A percentile compares a stretch with the other conserved stretches of the same genome.
phyloP scores from a whole-genome alignment of 1,284 basidiomycete genomes.

The Malassezia arunalokei region DNA sequence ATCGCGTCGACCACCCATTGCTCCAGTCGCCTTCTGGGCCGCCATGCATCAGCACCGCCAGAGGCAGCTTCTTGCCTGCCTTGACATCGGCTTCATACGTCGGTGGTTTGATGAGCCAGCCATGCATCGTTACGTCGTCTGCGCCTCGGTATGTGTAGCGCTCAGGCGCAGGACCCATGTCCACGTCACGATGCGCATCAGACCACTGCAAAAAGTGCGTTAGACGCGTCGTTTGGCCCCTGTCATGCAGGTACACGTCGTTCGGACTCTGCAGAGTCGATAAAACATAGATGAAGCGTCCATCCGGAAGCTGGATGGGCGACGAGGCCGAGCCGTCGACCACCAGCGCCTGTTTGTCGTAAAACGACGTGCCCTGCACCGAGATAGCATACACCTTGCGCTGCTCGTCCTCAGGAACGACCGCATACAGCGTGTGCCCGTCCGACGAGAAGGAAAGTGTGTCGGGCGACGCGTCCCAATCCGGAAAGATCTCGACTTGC shows the following conservation, averaged over 20 bases:
- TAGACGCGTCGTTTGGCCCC: neutral
- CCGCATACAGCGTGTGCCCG: slow-evolving; percentile 9
- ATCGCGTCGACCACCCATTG: slow-evolving; percentile 28
- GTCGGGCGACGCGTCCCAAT: slow-evolving; percentile 27
- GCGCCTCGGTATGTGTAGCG: slow-evolving; percentile 19
- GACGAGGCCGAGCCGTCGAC: slow-evolving; percentile 3
- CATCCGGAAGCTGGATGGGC: slow-evolving; percentile 8
- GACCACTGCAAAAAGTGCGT: slow-evolving; percentile 13
- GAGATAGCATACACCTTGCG: slow-evolving; percentile 12
- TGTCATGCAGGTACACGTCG: slow-evolving; percentile 15
- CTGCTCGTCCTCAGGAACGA: slow-evolving; percentile 19
- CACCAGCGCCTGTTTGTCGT: slow-evolving; percentile 7
- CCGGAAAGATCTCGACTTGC: slow-evolving; percentile 5
- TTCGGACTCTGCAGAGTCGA: slow-evolving; percentile 14
- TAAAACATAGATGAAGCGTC: slow-evolving; percentile 5
- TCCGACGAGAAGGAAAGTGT: slow-evolving; percentile 14
- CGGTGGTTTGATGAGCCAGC: slow-evolving; percentile 21
- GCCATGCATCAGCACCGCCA: slow-evolving; percentile 29
- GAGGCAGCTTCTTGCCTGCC: slow-evolving; percentile 8
- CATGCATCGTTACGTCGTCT: slow-evolving; percentile 15
- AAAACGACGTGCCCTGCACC: neutral
- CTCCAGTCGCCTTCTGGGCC: slow-evolving; percentile 34
- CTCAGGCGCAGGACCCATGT: slow-evolving; percentile 21
- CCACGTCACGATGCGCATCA: slow-evolving; percentile 11
- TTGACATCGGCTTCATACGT: slow-evolving; percentile 11